phyloP scores from a whole-genome alignment of 2,329 filamentous ascomycete species.

The Botryotinia calthae region DNA sequence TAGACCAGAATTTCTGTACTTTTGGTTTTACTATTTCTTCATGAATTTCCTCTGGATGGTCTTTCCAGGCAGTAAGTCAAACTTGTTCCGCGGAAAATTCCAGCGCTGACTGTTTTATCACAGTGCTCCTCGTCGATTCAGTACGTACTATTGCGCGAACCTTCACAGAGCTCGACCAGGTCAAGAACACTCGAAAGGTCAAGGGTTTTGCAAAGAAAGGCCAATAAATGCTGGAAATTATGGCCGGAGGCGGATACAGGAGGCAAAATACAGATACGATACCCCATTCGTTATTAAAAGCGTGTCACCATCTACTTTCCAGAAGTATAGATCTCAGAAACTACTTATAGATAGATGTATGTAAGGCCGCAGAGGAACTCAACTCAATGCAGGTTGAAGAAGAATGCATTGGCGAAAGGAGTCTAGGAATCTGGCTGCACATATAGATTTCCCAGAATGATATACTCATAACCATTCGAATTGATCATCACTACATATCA shows the following conservation, averaged over 20 bases:
- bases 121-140: constrained; percentile 41
- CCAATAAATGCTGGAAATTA: neutral
- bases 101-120: neutral
- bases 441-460: neutral
- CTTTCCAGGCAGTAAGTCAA: constrained; percentile 51
- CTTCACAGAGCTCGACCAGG: constrained; percentile 39
- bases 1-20: constrained; percentile 59
- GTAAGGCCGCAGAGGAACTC: neutral
- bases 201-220: constrained; percentile 9
- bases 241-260: neutral
- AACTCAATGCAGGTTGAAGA: constrained; percentile 1
- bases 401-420: neutral
- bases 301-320: neutral
- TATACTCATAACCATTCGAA: neutral
- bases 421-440: neutral
- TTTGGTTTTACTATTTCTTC: constrained; percentile 62
- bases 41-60: constrained; percentile 62
- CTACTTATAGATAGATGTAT: neutral
- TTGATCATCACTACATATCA: neutral
- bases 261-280: neutral
- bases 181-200: constrained; percentile 20
- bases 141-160: constrained; percentile 40
- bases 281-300: neutral
- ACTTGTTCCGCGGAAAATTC: neutral
- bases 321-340: neutral